Evolutionary conservation across 805 yeast species (phyloP), one percentile per base, ranked within the genome.

Genomic region (Ascoidea rubescens): DNA sequence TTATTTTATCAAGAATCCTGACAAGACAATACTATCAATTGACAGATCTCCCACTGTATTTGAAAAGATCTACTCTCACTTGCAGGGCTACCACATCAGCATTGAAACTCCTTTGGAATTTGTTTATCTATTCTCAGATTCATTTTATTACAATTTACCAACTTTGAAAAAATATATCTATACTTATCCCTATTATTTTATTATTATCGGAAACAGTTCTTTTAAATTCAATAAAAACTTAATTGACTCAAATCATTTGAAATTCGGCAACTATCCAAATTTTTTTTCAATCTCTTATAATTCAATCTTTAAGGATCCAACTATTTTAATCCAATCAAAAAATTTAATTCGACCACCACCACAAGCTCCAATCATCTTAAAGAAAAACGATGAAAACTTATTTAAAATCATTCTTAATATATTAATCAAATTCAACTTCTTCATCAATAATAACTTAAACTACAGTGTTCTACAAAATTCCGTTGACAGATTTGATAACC

Each of bases 211-310:
- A 7, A 75, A 78, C 33, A 61, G 65, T 48, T 67, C 77, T 33
- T 83, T 88, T 64, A 75, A 73, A 55, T 67, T 89, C 2, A 75
- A 89, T 1, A 74, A 75, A 54, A 69, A 68, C 14, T 56, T 87
- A 10, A 67, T 90, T 49, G 59, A 64, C 4, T 63, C 70, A 3
- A 72, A 78, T 2, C n/a, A n/a, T n/a, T n/a, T n/a, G n/a, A n/a
- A n/a, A n/a, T n/a, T n/a, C n/a, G 96, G 96, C 0, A 88, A 90
- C 62, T 63, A 68, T 48, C 95, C 91, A 8, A 89, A 89, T 64
- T 88, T 73, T 64, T 86, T 89, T 67, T 74, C 84, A 8, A 68
- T 87, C 44, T 75, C 84, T 2, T 74, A 72, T 59, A 75, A 77
- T 42, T 68, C 79, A 1, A 62, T 81, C 21, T 69, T 78, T 54